Percentiles rank a stretch among this genome's conserved stretches.
Conservation (phyloP, 192 early-diverging fungal genomes). For the Dissophora globulifera region DNA sequence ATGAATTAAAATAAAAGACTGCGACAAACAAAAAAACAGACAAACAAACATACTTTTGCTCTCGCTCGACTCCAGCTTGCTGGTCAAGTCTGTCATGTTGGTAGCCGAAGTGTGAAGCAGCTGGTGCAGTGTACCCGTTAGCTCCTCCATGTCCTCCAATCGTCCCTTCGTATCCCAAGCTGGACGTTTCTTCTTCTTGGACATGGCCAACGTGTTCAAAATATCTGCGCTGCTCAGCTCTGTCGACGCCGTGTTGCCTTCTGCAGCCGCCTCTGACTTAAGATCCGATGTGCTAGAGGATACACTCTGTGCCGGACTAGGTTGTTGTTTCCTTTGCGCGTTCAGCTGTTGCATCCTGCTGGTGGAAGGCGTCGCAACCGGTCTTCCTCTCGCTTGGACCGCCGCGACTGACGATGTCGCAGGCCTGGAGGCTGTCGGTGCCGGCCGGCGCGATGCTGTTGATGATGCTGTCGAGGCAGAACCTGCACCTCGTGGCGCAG, state of each 20-base stretch:
- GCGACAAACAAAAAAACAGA: not conserved
- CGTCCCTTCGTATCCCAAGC: constrained; percentile 84
- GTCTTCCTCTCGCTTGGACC: not conserved
- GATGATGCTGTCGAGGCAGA: not conserved
- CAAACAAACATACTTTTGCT: constrained; percentile 44
- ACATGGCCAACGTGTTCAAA: constrained; percentile 7
- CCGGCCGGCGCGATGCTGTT: not conserved
- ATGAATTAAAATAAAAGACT: too few relatives aligned
- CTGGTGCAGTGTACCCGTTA: constrained; percentile 57
- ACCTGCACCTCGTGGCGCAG: not conserved
- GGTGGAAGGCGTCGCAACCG: not conserved
- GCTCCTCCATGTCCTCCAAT: constrained; percentile 80
- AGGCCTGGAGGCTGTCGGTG: not conserved
- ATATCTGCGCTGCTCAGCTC: constrained; percentile 7
- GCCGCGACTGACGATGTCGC: not conserved
- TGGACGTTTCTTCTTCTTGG: constrained; percentile 70
- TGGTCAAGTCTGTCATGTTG: constrained; percentile 61
- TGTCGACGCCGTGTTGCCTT: not conserved
- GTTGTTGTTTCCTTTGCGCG: constrained; percentile 4
- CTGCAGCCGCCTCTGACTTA: not conserved
- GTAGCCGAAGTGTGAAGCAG: constrained; percentile 59
- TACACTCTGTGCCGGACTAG: constrained; percentile 4
- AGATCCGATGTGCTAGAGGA: constrained; percentile 13
- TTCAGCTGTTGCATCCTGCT: not conserved
- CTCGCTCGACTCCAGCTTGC: constrained; percentile 62